Evolutionary conservation across 2,329 filamentous ascomycete species (phyloP), one percentile per base, ranked within the genome.

Genomic region (Apiospora aurea): DNA sequence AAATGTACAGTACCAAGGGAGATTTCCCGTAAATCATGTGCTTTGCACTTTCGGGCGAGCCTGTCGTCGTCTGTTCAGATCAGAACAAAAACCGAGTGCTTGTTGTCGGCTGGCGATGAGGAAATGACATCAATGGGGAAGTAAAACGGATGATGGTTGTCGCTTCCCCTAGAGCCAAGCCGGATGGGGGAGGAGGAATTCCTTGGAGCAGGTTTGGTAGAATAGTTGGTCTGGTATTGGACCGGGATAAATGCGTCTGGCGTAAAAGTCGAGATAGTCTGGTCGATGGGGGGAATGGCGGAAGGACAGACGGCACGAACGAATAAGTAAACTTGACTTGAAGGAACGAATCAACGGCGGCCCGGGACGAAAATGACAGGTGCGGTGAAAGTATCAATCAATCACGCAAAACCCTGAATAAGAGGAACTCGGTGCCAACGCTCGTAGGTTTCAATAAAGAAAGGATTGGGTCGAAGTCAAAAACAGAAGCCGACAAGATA

Each of bases 381-480:
- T 41, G 11, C 41, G 34, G 21, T 41, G 41, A 64, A 64, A 64
- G 57, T 41, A 41, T 64, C 57, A 64, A 64, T n/a, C 57, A 64
- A 64, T 64, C 10, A n/a, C 34, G 5, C 57, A 64, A 64, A 64
- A 64, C 57, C 57, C 57, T 41, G 57, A 64, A 64, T n/a, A 24
- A 2, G 57, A 64, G 57, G 21, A 41, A 64, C 11, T 64, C 29
- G 29, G 34, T 64, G 57, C 57, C 57, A 41, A 64, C 57, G n/a
- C 57, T 34, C 57, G 57, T 64, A 64, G 57, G 57, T 64, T 64
- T 64, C 57, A 64, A 64, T 64, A 64, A 64, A 64, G 57, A 64
- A 64, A 64, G 57, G 57, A 64, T 64, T 64, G 57, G 57, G 57
- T 64, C 57, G 34, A 64, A 64, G 57, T 64, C 57, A 64, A 64